Base-by-base conservation (phyloP, 2,329 filamentous ascomycete species). In the Tolypocladium tropicale region DNA sequence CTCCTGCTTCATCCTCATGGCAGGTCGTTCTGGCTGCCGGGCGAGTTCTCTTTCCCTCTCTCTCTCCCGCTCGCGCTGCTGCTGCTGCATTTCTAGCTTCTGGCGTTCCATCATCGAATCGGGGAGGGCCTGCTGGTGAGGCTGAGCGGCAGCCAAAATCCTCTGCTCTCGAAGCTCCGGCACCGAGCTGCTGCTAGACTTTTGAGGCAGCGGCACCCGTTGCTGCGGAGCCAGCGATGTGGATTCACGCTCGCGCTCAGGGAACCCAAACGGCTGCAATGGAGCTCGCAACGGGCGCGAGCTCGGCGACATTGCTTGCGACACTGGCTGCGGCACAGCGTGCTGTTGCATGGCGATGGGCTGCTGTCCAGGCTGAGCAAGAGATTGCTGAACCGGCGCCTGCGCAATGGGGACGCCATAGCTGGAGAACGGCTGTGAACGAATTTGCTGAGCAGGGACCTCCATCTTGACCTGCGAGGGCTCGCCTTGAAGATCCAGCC, bases 371-470 rank as follows among this genome's bases (percentile, higher is more conserved):
- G 46, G 60, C 41, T 61, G 70, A 54, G 60, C 65, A 57, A 63
- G 63, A 23, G 64, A 65, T 33, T 64, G 62, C 53, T 68, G 68
- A n/a, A 61, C 63, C n/a, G 68, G 69, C 52, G 67, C 75, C 53
- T 77, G 74, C 30, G 75, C 75, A 54, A 79, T 78, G 9, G 76
- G 75, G 11, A 78, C 70, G 14, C 73, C 72, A 59, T 78, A 79
- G 39, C 68, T 69, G 28, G 72, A 64, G 55, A 74, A 75, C 9
- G 72, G 64, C 57, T 73, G 76, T 37, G 68, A 61, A 54, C 64
- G 71, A 59, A 64, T 62, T 57, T 65, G 63, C 52, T 69, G 70
- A 14, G 58, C 61, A 12, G 62, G 52, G 33, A 70, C 65, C 54
- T 82, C 79, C 54, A 73, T 63, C 66, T 82, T 82, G 52, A 73